phyloP scores from a whole-genome alignment of 1,284 basidiomycete species.

The Rhizoctonia solani region DNA sequence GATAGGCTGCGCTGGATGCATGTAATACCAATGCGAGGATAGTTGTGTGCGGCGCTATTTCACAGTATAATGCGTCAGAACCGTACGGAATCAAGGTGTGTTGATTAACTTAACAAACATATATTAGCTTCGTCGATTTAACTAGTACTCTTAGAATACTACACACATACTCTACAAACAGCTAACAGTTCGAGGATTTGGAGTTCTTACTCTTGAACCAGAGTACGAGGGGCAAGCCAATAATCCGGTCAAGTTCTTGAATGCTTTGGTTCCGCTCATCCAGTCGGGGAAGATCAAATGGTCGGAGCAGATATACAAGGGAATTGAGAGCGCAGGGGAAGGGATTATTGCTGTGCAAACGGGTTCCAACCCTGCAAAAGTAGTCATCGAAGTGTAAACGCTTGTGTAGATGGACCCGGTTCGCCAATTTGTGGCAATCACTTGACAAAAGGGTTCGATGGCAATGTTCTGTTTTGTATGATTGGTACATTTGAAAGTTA shows the following conservation, averaged over 20 bases:
- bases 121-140: no score
- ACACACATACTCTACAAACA: no score
- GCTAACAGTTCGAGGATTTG: background rate
- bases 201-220: background rate
- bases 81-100: constrained; percentile 45
- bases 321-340: background rate
- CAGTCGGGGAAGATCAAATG: constrained; percentile 30
- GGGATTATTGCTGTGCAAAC: constrained; percentile 30
- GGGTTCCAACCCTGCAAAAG: constrained; percentile 5
- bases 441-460: no score
- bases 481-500: no score
- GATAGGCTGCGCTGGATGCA: constrained; percentile 2
- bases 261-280: constrained; percentile 16
- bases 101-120: no score
- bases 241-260: constrained; percentile 18
- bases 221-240: constrained; percentile 41
- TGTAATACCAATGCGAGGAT: background rate
- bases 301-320: constrained; percentile 2
- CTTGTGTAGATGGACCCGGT: no score
- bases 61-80: constrained; percentile 42
- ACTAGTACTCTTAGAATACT: no score
- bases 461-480: no score
- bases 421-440: no score
- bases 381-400: constrained; percentile 7
- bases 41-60: constrained; percentile 41